Conservation (phyloP, 345 rosid genomes). For the Heritiera fomes region DNA sequence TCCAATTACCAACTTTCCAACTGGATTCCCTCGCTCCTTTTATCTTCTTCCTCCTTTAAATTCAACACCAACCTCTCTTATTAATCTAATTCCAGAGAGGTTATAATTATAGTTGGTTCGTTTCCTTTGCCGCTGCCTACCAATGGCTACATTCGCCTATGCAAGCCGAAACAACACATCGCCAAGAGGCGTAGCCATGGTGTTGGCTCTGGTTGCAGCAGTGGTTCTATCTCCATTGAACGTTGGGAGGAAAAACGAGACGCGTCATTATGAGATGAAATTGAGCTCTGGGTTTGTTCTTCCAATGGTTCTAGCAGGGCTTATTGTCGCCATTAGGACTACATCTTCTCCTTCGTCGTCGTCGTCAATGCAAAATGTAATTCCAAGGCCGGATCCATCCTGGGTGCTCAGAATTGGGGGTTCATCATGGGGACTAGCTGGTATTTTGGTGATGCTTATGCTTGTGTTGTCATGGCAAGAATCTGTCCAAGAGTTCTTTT, state of each 20-base stretch:
- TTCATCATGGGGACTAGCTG: conserved; percentile 65
- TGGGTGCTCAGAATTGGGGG: conserved; percentile 60
- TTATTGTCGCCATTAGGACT: conserved; percentile 54
- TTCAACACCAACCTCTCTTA: not conserved
- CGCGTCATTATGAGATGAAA: conserved; percentile 30
- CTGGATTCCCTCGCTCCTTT: conserved; percentile 32
- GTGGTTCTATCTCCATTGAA: conserved; percentile 52
- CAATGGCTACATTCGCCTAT: conserved; percentile 36
- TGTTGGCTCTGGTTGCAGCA: conserved; percentile 52
- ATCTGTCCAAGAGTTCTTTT: conserved; percentile 45
- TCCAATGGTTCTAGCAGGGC: conserved; percentile 56
- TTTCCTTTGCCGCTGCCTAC: conserved; percentile 7
- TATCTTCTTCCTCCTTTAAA: conserved; percentile 30
- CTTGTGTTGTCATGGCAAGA: conserved; percentile 64
- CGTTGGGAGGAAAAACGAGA: conserved; percentile 28
- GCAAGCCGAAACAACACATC: conserved; percentile 33
- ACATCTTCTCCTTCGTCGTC: conserved; percentile 36
- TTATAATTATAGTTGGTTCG: not conserved
- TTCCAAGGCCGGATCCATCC: conserved; percentile 48
- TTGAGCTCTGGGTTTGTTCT: conserved; percentile 54
- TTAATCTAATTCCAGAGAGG: not conserved
- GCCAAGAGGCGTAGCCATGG: conserved; percentile 60
- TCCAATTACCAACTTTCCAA: conserved; percentile 33
- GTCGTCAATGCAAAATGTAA: conserved; percentile 9
- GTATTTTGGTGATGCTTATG: conserved; percentile 51